Percentiles rank a stretch among this genome's conserved stretches.
Conservation (phyloP, 768 basidiomycete genomes). For the Phylloporus arenicola region DNA sequence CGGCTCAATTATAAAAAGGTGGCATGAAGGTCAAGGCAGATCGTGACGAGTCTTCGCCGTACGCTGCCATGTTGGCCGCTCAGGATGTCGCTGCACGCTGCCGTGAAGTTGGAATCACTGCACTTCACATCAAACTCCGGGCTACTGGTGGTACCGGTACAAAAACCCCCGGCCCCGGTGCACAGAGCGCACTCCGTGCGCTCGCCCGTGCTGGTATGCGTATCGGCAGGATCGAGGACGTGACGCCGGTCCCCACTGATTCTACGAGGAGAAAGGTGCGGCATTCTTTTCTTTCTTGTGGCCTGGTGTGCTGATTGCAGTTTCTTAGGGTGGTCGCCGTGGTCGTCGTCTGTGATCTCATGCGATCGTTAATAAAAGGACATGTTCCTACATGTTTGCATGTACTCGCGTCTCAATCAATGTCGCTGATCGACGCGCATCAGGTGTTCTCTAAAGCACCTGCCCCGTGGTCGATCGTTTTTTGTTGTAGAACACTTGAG, state of each 20-base stretch:
- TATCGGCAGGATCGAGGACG: constrained; percentile 97
- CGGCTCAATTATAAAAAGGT: constrained; percentile 39
- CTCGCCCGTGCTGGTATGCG: constrained; percentile 98
- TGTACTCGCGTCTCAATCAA: constrained; percentile 34
- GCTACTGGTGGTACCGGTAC: constrained; percentile 98
- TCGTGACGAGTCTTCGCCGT: constrained; percentile 97
- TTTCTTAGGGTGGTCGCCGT: constrained; percentile 87
- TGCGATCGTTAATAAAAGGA: constrained; percentile 16
- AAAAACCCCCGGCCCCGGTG: constrained; percentile 98
- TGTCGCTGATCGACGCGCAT: constrained; percentile 89
- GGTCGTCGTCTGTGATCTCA: constrained; percentile 82
- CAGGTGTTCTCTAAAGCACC: constrained; percentile 49
- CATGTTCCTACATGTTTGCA: constrained; percentile 21
- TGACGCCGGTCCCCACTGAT: constrained; percentile 96
- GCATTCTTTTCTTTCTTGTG: not conserved
- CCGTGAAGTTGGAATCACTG: constrained; percentile 97
- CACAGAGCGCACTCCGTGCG: constrained; percentile 95
- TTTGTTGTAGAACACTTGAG: constrained; percentile 3
- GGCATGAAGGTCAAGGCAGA: constrained; percentile 99
- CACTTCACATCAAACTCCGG: constrained; percentile 97
- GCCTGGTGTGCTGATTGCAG: not conserved
- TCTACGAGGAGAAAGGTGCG: constrained; percentile 91
- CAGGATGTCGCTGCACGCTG: constrained; percentile 95
- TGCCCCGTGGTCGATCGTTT: constrained; percentile 71
- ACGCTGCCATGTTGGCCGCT: constrained; percentile 97